Conservation (phyloP, 306 rosid genomes). For the Cajanus cajan region DNA sequence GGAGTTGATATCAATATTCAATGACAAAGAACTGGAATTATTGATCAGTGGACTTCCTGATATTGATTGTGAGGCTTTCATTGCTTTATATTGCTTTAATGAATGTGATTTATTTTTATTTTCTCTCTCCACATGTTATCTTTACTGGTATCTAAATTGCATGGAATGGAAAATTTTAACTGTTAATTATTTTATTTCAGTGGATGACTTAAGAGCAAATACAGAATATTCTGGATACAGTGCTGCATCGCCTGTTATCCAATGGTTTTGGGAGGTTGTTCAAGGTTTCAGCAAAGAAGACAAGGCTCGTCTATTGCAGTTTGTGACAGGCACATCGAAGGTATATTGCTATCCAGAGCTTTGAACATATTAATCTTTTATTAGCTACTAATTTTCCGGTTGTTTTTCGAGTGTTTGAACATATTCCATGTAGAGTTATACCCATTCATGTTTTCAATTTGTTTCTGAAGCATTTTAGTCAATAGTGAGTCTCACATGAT, state of each 20-base stretch:
- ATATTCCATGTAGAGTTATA: not conserved
- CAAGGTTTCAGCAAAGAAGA: slow-evolving; percentile 97
- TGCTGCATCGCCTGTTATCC: slow-evolving; percentile 84
- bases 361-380: not conserved
- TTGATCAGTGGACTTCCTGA: slow-evolving; percentile 99
- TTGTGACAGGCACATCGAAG: slow-evolving; percentile 99
- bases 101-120: not conserved
- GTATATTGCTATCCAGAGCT: slow-evolving; percentile 42
- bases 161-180: slow-evolving; percentile 20
- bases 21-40: slow-evolving; percentile 94
- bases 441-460: not conserved
- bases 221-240: slow-evolving; percentile 98
- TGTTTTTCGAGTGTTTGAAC: slow-evolving; percentile 1
- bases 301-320: slow-evolving; percentile 96
- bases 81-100: not conserved
- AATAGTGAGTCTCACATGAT: not conserved
- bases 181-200: slow-evolving; percentile 47
- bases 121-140: not conserved
- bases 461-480: not conserved
- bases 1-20: slow-evolving; percentile 84
- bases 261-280: slow-evolving; percentile 98
- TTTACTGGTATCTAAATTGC: not conserved
- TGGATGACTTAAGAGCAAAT: slow-evolving; percentile 99
- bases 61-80: slow-evolving; percentile 77
- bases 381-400: not conserved